Base-by-base conservation (phyloP, 768 basidiomycete species). In the Sarcodon sp. region DNA sequence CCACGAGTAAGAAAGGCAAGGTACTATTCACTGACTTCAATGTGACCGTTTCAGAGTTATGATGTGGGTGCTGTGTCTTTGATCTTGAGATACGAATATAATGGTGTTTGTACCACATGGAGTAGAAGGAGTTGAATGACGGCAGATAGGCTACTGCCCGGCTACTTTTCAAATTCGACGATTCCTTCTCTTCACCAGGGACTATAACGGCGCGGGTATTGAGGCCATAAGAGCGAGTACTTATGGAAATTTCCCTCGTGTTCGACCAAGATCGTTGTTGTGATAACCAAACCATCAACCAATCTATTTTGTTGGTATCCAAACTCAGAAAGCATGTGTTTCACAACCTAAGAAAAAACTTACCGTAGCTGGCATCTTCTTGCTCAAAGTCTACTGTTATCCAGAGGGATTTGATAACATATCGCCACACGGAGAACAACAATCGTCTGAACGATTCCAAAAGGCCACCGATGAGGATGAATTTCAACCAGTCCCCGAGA, bases 271-370 rank as follows among this genome's bases (percentile, higher is more conserved):
- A 65, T n/a, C 76, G 70, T 35, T 77, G 76, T 45, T 69, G 69
- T 3, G 79, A 76, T 0, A 86, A 60, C 83, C 83, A 87, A 35
- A 70, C 62, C 71, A 83, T 72, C 55, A 86, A 68, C 84, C 84
- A 87, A 36, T 71, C 81, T 84, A 47, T 8, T 16, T 15, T 11
- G 47, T n/a, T 4, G 35, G 12, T 8, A 9, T 41, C 39, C 2
- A 34, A 37, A 31, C 8, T 51, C 38, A 41, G 45, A 47, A 44
- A 47, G 46, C 32, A 50, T 47, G 4, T 27, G 1, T 41, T 35
- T 33, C n/a, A 7, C 1, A n/a, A 51, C 39, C n/a, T 31, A 43
- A 53, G 47, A 11, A 35, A 35, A 2, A 16, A 53, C 77, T 10
- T 55, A 81, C 82, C 61, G 54, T 71, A 82, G 48, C 72, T 68